Conservation (phyloP, 371 early-diverging fungal species). For the Mortierella sp. region DNA sequence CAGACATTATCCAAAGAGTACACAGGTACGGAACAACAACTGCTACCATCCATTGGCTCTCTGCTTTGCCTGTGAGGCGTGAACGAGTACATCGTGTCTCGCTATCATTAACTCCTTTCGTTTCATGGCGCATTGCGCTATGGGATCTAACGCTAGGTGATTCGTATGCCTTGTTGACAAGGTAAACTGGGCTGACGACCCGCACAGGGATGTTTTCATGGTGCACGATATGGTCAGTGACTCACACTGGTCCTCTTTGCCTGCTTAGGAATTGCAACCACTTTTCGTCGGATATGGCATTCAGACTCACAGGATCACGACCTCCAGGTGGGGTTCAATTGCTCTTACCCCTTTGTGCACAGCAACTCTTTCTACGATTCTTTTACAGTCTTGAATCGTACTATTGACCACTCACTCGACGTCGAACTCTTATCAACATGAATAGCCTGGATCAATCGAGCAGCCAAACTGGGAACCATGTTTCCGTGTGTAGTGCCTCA, state of each 20-base stretch:
- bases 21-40: constrained; percentile 42
- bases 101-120: background rate
- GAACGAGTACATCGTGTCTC: background rate
- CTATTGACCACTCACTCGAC: too few relatives aligned
- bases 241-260: background rate
- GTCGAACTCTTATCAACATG: too few relatives aligned
- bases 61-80: too few relatives aligned
- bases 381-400: too few relatives aligned
- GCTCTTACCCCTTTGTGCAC: too few relatives aligned
- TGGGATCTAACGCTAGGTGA: constrained; percentile 54
- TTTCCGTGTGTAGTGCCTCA: constrained; percentile 75
- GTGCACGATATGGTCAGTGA: background rate
- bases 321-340: constrained; percentile 62
- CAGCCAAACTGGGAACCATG: constrained; percentile 72
- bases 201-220: background rate
- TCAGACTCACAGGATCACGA: constrained; percentile 62
- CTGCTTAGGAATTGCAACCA: constrained; percentile 72
- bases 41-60: too few relatives aligned
- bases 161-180: constrained; percentile 67
- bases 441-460: constrained; percentile 72
- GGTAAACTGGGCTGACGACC: constrained; percentile 48
- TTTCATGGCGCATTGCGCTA: background rate
- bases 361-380: too few relatives aligned
- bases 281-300: constrained; percentile 67
- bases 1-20: constrained; percentile 65